A percentile compares a stretch with the other conserved stretches of the same genome.
Conservation (phyloP, 1,139 yeast species). For the Yamadazyma friedrichii region DNA sequence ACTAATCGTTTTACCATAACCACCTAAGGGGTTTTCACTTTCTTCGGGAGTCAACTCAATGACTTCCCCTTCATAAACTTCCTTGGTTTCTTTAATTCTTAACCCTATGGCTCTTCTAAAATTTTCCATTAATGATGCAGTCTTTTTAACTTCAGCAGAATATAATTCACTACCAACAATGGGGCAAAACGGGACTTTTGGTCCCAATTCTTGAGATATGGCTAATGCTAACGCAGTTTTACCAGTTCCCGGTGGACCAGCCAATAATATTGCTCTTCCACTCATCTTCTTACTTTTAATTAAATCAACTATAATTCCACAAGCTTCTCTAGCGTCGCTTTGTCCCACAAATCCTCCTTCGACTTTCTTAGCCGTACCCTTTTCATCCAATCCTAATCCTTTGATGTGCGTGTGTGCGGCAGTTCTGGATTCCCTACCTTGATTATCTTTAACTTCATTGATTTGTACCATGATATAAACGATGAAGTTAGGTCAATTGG, state of each 20-base stretch:
- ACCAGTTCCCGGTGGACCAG: conserved; percentile 99
- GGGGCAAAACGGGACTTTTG: conserved; percentile 98
- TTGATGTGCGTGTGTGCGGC: conserved; percentile 98
- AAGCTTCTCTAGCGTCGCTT: conserved; percentile 91
- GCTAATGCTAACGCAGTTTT: conserved; percentile 96
- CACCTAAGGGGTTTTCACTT: conserved; percentile 95
- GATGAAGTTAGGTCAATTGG: too few species aligned
- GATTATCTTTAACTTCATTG: conserved; percentile 10
- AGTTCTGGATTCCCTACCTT: conserved; percentile 48
- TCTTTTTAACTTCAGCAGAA: conserved; percentile 97
- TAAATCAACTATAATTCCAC: conserved; percentile 92
- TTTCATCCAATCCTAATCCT: conserved; percentile 91
- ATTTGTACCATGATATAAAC: conserved; percentile 9
- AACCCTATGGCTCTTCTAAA: conserved; percentile 95
- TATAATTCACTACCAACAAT: conserved; percentile 93
- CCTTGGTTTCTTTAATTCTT: conserved; percentile 94
- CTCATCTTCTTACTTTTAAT: conserved; percentile 92
- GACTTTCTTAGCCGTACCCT: conserved; percentile 76
- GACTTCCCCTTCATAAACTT: conserved; percentile 98
- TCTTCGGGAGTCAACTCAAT: conserved; percentile 96
- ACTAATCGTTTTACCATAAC: conserved; percentile 93
- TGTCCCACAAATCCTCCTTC: conserved; percentile 98
- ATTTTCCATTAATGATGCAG: conserved; percentile 96
- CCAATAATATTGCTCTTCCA: conserved; percentile 91
- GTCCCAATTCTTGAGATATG: conserved; percentile 94